phyloP scores from a whole-genome alignment of 75 land plant genomes.

The Cryptomeria japonica region DNA sequence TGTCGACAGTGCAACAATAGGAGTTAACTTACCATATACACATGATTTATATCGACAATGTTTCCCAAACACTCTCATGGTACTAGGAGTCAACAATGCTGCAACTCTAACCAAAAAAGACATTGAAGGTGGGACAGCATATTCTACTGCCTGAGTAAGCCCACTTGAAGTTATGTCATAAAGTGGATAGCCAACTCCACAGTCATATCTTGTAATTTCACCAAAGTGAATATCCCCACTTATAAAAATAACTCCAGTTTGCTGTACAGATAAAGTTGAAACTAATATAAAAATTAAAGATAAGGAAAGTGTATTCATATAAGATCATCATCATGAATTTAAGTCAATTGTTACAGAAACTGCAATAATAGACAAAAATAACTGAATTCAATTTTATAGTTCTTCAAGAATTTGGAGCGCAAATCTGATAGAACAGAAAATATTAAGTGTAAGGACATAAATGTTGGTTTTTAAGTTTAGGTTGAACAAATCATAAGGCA shows the following conservation, averaged over 20 bases:
- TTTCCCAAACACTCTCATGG: constrained; percentile 57
- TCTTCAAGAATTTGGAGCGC: background rate
- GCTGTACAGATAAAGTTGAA: constrained; percentile 37
- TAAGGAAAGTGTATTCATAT: background rate
- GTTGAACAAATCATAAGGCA: background rate
- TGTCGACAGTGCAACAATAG: constrained; percentile 32
- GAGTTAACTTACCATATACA: constrained; percentile 63
- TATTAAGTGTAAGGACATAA: background rate
- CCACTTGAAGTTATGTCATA: constrained; percentile 94
- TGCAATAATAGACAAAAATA: background rate
- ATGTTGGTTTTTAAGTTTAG: background rate
- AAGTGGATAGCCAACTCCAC: constrained; percentile 69
- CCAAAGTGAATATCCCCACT: constrained; percentile 96
- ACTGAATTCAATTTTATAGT: background rate
- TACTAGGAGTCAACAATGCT: constrained; percentile 71
- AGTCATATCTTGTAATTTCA: constrained; percentile 81
- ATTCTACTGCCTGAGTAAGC: constrained; percentile 79
- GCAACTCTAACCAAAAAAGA: constrained; percentile 45
- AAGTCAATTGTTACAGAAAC: background rate
- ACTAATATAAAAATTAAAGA: background rate
- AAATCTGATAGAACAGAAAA: background rate
- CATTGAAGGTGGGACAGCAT: constrained; percentile 39
- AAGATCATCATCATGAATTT: background rate
- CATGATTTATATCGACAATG: constrained; percentile 69
- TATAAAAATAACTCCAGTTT: constrained; percentile 79